These are phyloP conservation scores for Melanogaster broomeanus DNA, from an alignment of 768 basidiomycete species.

Conservation along the genomic window DNA sequence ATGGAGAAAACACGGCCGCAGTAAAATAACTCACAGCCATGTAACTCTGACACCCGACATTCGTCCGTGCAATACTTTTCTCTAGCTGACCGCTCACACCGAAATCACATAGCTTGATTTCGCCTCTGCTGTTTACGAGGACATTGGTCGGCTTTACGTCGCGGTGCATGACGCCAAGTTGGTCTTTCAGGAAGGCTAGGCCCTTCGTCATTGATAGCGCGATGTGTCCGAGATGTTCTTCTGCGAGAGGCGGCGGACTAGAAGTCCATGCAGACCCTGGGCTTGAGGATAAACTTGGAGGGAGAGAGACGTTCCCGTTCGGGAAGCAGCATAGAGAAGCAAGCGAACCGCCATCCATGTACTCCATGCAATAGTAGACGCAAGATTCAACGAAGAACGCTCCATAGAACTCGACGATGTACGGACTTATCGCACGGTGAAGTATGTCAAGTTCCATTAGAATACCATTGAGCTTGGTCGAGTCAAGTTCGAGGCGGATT, in stretches of 20 bases:
- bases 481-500: constrained; percentile 94
- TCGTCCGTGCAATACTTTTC: constrained; percentile 94
- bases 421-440: constrained; percentile 86
- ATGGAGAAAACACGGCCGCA: constrained; percentile 1
- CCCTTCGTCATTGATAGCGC: constrained; percentile 84
- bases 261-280: constrained; percentile 37
- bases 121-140: constrained; percentile 83
- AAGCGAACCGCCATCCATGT: constrained; percentile 97
- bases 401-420: constrained; percentile 98
- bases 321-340: constrained; percentile 68
- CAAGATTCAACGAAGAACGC: constrained; percentile 99
- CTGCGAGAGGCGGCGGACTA: constrained; percentile 48
- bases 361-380: constrained; percentile 99
- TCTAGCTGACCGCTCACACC: constrained; percentile 99
- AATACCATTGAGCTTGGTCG: constrained; percentile 91
- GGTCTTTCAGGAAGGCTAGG: constrained; percentile 93
- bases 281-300: constrained; percentile 32
- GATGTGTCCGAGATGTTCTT: constrained; percentile 82
- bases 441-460: constrained; percentile 99
- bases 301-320: constrained; percentile 35
- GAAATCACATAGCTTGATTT: constrained; percentile 96
- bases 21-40: constrained; percentile 77
- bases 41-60: constrained; percentile 98
- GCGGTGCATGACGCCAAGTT: constrained; percentile 83
- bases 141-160: constrained; percentile 96